Conservation (phyloP, 1,284 basidiomycete genomes). For the Gomphus bonarii region DNA sequence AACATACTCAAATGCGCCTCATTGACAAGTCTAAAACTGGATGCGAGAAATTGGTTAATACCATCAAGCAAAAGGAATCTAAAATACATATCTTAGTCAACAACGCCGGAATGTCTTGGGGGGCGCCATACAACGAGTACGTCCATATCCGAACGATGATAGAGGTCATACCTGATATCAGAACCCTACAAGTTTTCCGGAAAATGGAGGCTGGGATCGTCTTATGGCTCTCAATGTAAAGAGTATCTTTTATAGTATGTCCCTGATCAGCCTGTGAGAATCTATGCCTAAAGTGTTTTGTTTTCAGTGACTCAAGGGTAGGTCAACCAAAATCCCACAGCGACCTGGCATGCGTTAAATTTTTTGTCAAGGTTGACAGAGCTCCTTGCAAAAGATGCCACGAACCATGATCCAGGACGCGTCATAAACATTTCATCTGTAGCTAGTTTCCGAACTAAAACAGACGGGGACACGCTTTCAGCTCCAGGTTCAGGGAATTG, state of each 20-base stretch:
- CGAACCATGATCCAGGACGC: slow-evolving; percentile 55
- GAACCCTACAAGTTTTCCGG: slow-evolving; percentile 12
- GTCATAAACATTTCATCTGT: slow-evolving; percentile 79
- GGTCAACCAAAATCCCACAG: slow-evolving; percentile 12
- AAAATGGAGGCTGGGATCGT: slow-evolving; percentile 67
- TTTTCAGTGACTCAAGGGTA: slow-evolving; percentile 56
- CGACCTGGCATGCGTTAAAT: neutral
- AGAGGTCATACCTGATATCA: neutral
- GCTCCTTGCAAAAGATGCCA: slow-evolving; percentile 57
- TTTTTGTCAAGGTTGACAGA: slow-evolving; percentile 38
- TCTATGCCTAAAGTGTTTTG: neutral
- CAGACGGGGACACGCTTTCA: slow-evolving; percentile 41
- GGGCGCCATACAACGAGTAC: slow-evolving; percentile 61
- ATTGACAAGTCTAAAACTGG: slow-evolving; percentile 58
- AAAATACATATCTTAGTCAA: slow-evolving; percentile 75
- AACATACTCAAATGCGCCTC: neutral
- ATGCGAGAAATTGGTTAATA: slow-evolving; percentile 61
- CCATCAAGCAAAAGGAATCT: slow-evolving; percentile 57
- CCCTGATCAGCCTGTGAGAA: neutral
- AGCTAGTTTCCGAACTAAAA: slow-evolving; percentile 46
- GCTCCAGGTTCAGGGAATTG: slow-evolving; percentile 60
- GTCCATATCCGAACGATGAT: slow-evolving; percentile 19
- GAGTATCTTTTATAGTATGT: slow-evolving; percentile 67
- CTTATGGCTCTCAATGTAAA: slow-evolving; percentile 74
- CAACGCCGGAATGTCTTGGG: slow-evolving; percentile 77